Base-by-base conservation (phyloP, 768 basidiomycete genomes). In the Mycena belliarum region DNA sequence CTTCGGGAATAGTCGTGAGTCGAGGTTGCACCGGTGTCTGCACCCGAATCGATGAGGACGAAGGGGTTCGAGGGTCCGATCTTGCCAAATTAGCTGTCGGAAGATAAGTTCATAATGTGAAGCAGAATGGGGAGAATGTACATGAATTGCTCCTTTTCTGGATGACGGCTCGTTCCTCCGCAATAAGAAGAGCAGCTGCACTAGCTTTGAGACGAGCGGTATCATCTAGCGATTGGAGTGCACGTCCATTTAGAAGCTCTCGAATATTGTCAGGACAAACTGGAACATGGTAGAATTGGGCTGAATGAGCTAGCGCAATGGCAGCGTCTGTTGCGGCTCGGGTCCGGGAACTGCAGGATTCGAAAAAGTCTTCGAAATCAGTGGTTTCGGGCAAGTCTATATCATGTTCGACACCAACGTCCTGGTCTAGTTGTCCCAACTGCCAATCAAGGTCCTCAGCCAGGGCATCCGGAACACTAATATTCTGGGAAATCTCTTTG, bases 361-460 rank as follows among this genome's bases (percentile, higher is more conserved):
- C 57, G 10, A 21, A 32, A 26, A 48, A 52, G 24, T 49, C 32
- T 8, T 16, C 15, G 38, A 16, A 40, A n/a, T n/a, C n/a, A n/a
- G n/a, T n/a, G n/a, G n/a, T n/a, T n/a, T n/a, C n/a, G n/a, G n/a
- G n/a, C n/a, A n/a, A n/a, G n/a, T n/a, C n/a, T n/a, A n/a, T n/a
- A n/a, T n/a, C n/a, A n/a, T n/a, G n/a, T n/a, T 16, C 15, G 38
- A n/a, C 6, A 12, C 32, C 24, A 2, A 40, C n/a, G n/a, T 11
- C 38, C 18, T 40, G 8, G 18, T 58, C 51, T 2, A 59, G 24
- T 37, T 59, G 57, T 15, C 52, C 53, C 6, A 54, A 16, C 25
- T 54, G 52, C 59, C 47, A 61, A 32, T 50, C 32, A 7, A 55
- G 6, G 21, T 60, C 59, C 25, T n/a, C n/a, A 4, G 44, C 35